These are phyloP conservation scores for Thuja plicata DNA, from an alignment of 83 land plant species.

Conservation along the genomic window DNA sequence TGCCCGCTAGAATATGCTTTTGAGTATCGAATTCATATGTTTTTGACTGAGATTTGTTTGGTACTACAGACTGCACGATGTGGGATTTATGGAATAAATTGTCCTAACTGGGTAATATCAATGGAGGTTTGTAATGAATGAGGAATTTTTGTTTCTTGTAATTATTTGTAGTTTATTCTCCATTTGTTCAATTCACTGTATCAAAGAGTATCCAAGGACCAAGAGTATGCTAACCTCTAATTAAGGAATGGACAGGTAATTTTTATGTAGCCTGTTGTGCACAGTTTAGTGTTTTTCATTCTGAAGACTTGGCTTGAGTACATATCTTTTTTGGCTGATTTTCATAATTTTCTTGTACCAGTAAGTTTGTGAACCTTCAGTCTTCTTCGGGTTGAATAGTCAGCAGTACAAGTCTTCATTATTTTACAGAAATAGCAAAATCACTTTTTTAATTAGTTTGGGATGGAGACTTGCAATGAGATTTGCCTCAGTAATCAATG, in stretches of 20 bases:
- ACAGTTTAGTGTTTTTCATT: not conserved
- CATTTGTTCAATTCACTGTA: not conserved
- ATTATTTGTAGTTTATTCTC: not conserved
- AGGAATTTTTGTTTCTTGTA: not conserved
- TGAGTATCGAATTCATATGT: not conserved
- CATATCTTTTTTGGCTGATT: not conserved
- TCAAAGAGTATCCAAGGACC: too few species aligned
- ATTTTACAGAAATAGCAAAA: not conserved
- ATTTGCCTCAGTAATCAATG: not conserved
- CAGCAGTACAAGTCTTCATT: not conserved
- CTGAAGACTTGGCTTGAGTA: not conserved
- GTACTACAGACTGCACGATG: slow-evolving; percentile 42
- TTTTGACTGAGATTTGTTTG: not conserved
- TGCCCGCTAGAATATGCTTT: not conserved
- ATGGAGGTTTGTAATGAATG: slow-evolving; percentile 52
- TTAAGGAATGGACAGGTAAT: not conserved
- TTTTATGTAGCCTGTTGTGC: not conserved
- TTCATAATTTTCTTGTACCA: not conserved
- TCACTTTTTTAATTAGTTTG: not conserved
- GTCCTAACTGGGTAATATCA: slow-evolving; percentile 76
- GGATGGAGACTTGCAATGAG: not conserved
- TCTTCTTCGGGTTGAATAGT: not conserved
- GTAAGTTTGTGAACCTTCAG: not conserved
- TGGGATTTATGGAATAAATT: slow-evolving; percentile 79
- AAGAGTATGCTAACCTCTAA: not conserved